These are phyloP conservation scores for Lodderomyces oxycetoniae DNA, from an alignment of 1,139 yeast species.

Conservation along the genomic window DNA sequence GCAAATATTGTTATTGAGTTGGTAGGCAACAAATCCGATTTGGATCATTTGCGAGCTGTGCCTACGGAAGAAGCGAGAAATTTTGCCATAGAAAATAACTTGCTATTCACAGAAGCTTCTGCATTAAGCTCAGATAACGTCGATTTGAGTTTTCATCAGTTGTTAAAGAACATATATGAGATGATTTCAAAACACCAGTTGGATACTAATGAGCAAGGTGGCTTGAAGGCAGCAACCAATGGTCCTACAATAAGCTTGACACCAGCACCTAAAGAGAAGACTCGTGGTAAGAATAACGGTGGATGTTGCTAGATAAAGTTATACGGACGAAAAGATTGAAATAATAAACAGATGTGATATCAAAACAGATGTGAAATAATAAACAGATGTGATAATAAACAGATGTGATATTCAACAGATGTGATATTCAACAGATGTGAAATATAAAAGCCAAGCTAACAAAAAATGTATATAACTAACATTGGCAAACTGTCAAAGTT, in stretches of 20 bases:
- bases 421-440: no score
- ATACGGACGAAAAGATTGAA: no score
- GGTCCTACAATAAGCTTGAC: slow-evolving; percentile 94
- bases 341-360: no score
- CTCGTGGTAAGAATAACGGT: slow-evolving; percentile 55
- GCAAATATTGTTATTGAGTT: slow-evolving; percentile 94
- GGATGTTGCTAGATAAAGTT: slow-evolving; percentile 64
- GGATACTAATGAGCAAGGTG: slow-evolving; percentile 51
- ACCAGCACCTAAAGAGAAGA: slow-evolving; percentile 83
- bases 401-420: no score
- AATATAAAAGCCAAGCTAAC: no score
- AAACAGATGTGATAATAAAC: no score
- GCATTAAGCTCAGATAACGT: slow-evolving; percentile 95
- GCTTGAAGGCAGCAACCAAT: slow-evolving; percentile 41
- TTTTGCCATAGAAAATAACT: slow-evolving; percentile 89
- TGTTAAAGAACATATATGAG: slow-evolving; percentile 87
- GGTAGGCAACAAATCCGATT: slow-evolving; percentile 84
- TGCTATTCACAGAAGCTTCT: slow-evolving; percentile 94
- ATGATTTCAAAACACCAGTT: slow-evolving; percentile 85
- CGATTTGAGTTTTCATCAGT: slow-evolving; percentile 88
- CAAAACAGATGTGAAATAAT: no score
- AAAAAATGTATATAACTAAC: no score
- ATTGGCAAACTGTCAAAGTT: no score
- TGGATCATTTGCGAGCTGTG: slow-evolving; percentile 92
- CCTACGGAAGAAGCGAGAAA: slow-evolving; percentile 97